Base-by-base conservation (phyloP, 2,329 filamentous ascomycete species). In the Colletotrichum tofieldiae region DNA sequence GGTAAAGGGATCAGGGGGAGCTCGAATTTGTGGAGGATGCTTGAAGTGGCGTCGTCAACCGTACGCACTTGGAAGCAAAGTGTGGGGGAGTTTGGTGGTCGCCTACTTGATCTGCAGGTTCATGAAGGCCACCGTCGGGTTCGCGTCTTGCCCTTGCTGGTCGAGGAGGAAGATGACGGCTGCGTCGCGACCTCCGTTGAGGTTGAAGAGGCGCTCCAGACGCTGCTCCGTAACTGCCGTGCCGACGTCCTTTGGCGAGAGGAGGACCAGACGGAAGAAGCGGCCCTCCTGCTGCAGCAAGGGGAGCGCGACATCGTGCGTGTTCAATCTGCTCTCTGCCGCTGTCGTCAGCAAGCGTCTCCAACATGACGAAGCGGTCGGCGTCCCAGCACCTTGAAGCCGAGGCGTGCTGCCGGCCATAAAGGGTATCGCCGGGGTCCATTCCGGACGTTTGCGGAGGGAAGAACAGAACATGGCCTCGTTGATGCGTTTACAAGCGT, bases 151-250 rank as follows among this genome's bases (percentile, higher is more conserved):
- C 6, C 75, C 77, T 14, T 76, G 73, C 5, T 79, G 77, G 49
- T 78, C 77, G 51, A 88, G 74, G 20, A 89, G 78, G 64, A 88
- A 84, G 20, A 89, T 59, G 35, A 87, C 76, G n/a, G 81, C 86
- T 12, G 80, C 76, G 66, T 84, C 79, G 66, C 76, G 77, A 3
- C 82, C 82, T 29, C 82, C 83, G 65, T 81, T 86, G 39, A 85
- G 77, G 65, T 82, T 75, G 45, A 78, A 81, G 14, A 89, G 77
- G 20, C 83, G 80, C 70, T 85, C 81, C 18, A 87, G 78, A 23
- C 82, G 83, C 59, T 76, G 68, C 20, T 75, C 75, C 23, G 77
- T 80, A 1, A 75, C 73, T 7, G 76, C 59, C n/a, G 77, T 74
- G 11, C 77, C 79, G 12, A 83, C 73, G 18, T 88, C 83, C 16